A percentile compares a stretch with the other conserved stretches of the same genome.
These are phyloP conservation scores for Cyclotella atomus DNA, from an alignment of 108 stramenopile species.

Conservation along the genomic window DNA sequence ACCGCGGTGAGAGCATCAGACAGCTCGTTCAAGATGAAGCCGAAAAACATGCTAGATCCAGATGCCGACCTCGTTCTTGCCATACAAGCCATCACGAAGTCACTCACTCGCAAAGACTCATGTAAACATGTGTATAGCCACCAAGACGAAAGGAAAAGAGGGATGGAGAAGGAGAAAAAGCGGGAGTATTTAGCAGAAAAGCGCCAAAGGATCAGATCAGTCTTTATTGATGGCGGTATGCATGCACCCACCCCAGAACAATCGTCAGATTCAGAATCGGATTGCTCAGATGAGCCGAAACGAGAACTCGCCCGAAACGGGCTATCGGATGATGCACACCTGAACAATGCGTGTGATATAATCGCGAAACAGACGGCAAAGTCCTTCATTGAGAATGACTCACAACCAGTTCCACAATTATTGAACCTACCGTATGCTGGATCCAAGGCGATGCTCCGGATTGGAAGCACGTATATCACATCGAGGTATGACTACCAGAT, in stretches of 20 bases:
- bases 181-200: neutral
- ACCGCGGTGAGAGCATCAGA: neutral
- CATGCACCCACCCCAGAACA: neutral
- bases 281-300: neutral
- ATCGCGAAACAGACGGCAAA: neutral
- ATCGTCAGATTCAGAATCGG: neutral
- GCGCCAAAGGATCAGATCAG: neutral
- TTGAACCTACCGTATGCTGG: neutral
- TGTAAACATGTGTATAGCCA: constrained; percentile 8
- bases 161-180: neutral
- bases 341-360: too few species aligned
- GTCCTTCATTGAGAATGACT: neutral
- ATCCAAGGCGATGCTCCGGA: neutral
- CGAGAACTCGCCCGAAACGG: neutral
- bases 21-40: neutral
- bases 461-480: neutral
- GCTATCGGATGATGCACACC: neutral
- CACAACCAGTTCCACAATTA: neutral
- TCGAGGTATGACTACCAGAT: neutral
- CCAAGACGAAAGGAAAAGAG: neutral
- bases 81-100: neutral
- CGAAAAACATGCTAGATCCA: neutral
- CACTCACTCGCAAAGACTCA: neutral
- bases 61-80: neutral
- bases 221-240: neutral